Evolutionary conservation across 139 green algal species (phyloP).

Genomic region (Auxenochlorella protothecoides): DNA sequence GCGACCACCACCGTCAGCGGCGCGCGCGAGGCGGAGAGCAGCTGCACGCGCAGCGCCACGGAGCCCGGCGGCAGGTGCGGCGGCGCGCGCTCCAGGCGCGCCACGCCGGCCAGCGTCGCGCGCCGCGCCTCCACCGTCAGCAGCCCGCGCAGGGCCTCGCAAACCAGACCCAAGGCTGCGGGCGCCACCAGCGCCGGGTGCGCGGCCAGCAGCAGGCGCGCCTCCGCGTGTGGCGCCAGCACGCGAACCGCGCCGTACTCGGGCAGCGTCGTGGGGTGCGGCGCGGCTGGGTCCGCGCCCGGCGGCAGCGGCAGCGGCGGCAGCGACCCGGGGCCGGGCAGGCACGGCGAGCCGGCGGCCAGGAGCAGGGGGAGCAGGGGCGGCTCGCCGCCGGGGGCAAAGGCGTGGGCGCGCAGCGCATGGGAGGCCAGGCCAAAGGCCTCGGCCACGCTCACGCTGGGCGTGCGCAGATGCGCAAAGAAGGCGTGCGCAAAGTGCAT

Average conservation of each 20-base stretch:
- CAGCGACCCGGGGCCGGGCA: constrained; percentile 49
- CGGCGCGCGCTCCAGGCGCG: constrained; percentile 29
- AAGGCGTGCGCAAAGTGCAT: constrained; percentile 56
- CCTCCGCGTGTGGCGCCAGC: constrained; percentile 66
- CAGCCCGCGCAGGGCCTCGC: constrained; percentile 63
- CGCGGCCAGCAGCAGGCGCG: constrained; percentile 58
- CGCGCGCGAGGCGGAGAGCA: constrained; percentile 33
- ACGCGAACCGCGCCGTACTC: constrained; percentile 62
- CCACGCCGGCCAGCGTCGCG: constrained; percentile 15
- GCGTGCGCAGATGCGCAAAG: constrained; percentile 40
- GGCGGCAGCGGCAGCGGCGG: constrained; percentile 6
- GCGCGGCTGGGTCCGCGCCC: constrained; percentile 1
- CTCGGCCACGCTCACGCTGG: constrained; percentile 33
- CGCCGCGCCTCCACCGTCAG: constrained; percentile 49
- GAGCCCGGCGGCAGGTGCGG: constrained; percentile 51
- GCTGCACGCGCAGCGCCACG: constrained; percentile 41
- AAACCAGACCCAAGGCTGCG: no score
- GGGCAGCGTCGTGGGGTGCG: constrained; percentile 18
- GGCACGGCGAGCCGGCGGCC: constrained; percentile 16
- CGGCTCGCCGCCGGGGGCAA: constrained; percentile 17
- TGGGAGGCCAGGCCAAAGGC: constrained; percentile 53
- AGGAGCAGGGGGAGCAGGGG: constrained; percentile 38
- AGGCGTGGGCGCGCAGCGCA: constrained; percentile 20
- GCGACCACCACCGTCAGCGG: constrained; percentile 27
- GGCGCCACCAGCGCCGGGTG: background rate